Evolutionary conservation across 2,329 filamentous ascomycete species (phyloP).

Genomic region (Aspergillus niger): DNA sequence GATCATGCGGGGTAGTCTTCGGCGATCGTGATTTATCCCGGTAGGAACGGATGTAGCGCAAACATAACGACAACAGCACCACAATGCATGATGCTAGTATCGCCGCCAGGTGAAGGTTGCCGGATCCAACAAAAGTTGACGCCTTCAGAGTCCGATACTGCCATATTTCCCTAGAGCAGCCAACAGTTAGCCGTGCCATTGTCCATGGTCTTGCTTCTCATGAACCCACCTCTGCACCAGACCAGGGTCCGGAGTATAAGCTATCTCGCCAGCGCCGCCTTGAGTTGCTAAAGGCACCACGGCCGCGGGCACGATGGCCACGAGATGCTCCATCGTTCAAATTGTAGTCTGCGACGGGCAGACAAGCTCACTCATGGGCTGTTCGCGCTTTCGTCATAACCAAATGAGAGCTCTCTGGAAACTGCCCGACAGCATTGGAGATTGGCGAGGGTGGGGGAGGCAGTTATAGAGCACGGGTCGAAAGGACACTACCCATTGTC

Average conservation of each 20-base stretch:
- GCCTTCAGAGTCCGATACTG: slow-evolving; percentile 24
- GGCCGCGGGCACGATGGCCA: background rate
- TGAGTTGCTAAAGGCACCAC: background rate
- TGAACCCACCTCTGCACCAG: slow-evolving; percentile 1
- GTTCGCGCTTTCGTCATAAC: background rate
- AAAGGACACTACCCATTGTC: background rate
- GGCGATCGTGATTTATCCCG: slow-evolving; percentile 6
- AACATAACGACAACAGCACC: slow-evolving; percentile 16
- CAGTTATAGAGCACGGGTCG: background rate
- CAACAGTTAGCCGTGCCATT: background rate
- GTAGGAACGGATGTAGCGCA: slow-evolving; percentile 12
- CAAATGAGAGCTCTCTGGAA: background rate
- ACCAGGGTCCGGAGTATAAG: background rate
- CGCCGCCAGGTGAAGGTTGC: slow-evolving; percentile 27
- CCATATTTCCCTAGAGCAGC: slow-evolving; percentile 22
- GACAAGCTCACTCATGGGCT: slow-evolving; percentile 1
- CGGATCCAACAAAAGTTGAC: slow-evolving; percentile 28
- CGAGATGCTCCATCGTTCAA: slow-evolving; percentile 4
- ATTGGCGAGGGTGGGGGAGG: too few species aligned
- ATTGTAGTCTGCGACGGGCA: background rate
- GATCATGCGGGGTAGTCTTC: slow-evolving; percentile 5
- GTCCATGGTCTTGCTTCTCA: background rate
- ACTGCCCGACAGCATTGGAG: background rate
- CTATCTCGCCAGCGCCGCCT: background rate
- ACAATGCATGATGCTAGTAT: slow-evolving; percentile 23